Base-by-base conservation (phyloP, 345 rosid genomes). In the Eucalyptus cloeziana region DNA sequence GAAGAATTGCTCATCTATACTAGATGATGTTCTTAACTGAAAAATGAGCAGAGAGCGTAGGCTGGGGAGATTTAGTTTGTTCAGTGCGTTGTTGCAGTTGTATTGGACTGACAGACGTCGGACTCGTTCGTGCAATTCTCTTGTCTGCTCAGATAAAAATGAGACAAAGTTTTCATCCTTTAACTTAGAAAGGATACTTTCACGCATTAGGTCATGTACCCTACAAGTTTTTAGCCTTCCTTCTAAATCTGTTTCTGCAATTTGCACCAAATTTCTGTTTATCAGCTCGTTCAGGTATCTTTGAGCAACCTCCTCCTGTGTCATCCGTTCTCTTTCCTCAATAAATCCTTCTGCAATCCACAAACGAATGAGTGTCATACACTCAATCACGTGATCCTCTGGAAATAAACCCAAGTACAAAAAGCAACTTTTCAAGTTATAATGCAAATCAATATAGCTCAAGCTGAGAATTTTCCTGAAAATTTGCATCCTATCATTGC, bases 241-340 rank as follows among this genome's bases (percentile, higher is more conserved):
- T 0, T 4, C 45, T 1, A 0, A 9, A 69, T 0, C 5, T 19
- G 8, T 71, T 10, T 2, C 3, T 0, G 2, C 47, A 37, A 71
- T 37, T 37, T 71, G 45, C 83, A 71, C 83, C 47, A 71, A 37
- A 71, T 4, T 71, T 37, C 83, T 71, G 0, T 37, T 71, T 3
- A 71, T 3, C 5, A 71, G 83, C 83, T 37, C 45, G 5, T 71
- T 71, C 8, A 37, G 3, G 14, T 37, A 37, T 37, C 4, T 19
- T 71, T 71, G 2, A 71, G 8, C 83, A 37, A 71, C 83, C 27
- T 3, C 83, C 3, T 37, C 83, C 0, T 1, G 5, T 10, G 15
- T 37, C 83, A 71, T 37, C 2, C 27, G 8, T 37, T 71, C 15
- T 10, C 27, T 71, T 71, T 21, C 7, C 83, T 71, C 4, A 37